Evolutionary conservation across 2,329 filamentous ascomycete genomes (phyloP), one percentile per base, ranked within the genome.

Genomic region (Alternaria sp.): DNA sequence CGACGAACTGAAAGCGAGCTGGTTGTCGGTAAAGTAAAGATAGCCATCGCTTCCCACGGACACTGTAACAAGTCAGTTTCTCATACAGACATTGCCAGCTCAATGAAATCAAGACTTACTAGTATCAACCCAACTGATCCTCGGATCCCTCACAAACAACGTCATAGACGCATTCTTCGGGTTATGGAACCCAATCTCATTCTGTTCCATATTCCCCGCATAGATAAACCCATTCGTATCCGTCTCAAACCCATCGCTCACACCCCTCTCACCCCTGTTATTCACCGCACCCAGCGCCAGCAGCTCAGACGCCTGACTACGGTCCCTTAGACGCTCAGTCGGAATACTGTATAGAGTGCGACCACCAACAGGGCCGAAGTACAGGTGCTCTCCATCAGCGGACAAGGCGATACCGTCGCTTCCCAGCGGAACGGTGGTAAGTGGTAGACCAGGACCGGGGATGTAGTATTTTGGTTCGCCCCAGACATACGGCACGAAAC

Each of bases 21-120:
- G 84, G 59, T 87, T 87, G 41, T 82, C 81, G 0, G 84, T 87
- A 65, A 86, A 87, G 69, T 87, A 87, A 2, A 86, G 68, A 66
- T 86, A 84, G 0, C 84, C 84, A 67, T 86, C 82, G 4, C 75
- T 77, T 2, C 75, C 80, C 4, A 80, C 75, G 4, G 79, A 79
- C 66, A 84, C 72, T 75, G 10, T 6, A 10, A 0, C 10, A 58
- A 2, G 21, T 62, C 44, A 63, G 59, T 37, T 4, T 9, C 12
- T 21, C 18, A 7, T 21, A 3, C 43, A 26, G 6, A 12, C 2
- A 37, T 4, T 1, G 20, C 7, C 14, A 45, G 18, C 9, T 5
- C 1, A 26, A 15, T 20, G 5, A 2, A 53, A 51, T 0, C 3
- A n/a, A 28, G 11, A 73, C 74, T 70, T 61, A 76, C 72, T 77